Percentiles rank a stretch among this genome's conserved stretches.
These are phyloP conservation scores for Leccinum pachyderme DNA, from an alignment of 1,284 basidiomycete genomes.

Conservation along the genomic window DNA sequence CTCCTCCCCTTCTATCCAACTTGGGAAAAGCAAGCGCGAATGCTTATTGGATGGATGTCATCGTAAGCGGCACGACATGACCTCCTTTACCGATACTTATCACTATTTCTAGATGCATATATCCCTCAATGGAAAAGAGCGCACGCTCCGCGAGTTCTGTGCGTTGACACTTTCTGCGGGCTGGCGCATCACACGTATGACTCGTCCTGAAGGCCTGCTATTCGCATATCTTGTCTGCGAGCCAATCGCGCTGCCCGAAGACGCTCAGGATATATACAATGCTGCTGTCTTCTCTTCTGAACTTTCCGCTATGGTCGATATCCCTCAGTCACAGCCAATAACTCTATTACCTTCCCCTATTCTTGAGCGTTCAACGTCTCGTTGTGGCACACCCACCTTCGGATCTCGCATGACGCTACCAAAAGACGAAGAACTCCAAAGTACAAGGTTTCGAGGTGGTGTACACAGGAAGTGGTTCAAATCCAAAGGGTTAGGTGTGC, in stretches of 20 bases:
- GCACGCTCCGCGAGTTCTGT: slow-evolving; percentile 64
- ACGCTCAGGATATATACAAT: slow-evolving; percentile 27
- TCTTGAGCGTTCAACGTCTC: slow-evolving; percentile 36
- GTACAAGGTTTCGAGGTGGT: slow-evolving; percentile 11
- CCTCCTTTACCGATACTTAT: not conserved
- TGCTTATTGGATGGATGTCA: slow-evolving; percentile 72
- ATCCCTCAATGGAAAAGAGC: slow-evolving; percentile 67
- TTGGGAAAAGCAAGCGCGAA: slow-evolving; percentile 68
- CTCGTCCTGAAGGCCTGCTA: slow-evolving; percentile 54
- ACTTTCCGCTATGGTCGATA: slow-evolving; percentile 18
- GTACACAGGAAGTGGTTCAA: slow-evolving; percentile 30
- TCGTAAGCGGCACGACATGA: slow-evolving; percentile 40
- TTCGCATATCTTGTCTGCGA: slow-evolving; percentile 69
- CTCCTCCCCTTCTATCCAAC: slow-evolving; percentile 62
- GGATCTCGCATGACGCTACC: slow-evolving; percentile 43
- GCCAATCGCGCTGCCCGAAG: slow-evolving; percentile 48
- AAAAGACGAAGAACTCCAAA: slow-evolving; percentile 27
- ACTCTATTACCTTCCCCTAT: slow-evolving; percentile 13
- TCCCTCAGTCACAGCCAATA: slow-evolving; percentile 9
- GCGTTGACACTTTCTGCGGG: slow-evolving; percentile 58
- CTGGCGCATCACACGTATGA: slow-evolving; percentile 63
- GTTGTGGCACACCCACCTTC: slow-evolving; percentile 58
- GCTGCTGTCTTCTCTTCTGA: slow-evolving; percentile 19
- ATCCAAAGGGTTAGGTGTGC: slow-evolving; percentile 31
- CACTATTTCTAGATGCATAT: slow-evolving; percentile 58